Evolutionary conservation across 1,284 basidiomycete genomes (phyloP).

Genomic region (Puccinia triticina): DNA sequence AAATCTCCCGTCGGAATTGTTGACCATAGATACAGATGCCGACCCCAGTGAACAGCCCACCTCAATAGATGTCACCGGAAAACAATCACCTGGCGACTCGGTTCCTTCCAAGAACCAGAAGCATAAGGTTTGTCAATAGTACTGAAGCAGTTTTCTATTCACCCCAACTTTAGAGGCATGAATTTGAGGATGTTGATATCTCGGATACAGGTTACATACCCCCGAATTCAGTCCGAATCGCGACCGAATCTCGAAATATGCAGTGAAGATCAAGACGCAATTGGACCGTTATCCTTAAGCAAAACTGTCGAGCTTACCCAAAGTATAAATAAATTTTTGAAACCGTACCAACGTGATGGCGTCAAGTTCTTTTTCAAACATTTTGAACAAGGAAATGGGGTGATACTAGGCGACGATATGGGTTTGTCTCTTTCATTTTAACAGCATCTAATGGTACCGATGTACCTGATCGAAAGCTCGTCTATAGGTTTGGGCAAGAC

Average conservation of each 20-base stretch:
- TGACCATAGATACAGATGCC: background rate
- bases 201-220: conserved; percentile 23
- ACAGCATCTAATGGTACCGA: background rate
- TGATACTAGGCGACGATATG: conserved; percentile 47
- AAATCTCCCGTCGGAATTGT: background rate
- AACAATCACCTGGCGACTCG: background rate
- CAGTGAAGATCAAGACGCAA: conserved; percentile 37
- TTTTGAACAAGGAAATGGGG: conserved; percentile 28
- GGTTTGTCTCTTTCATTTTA: conserved; percentile 12
- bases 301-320: conserved; percentile 17
- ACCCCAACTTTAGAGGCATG: background rate
- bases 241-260: conserved; percentile 39
- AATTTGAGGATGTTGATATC: background rate
- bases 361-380: conserved; percentile 48
- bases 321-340: conserved; percentile 43
- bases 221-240: conserved; percentile 31
- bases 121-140: background rate
- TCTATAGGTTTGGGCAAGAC: conserved; percentile 44
- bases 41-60: background rate
- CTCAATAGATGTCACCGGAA: background rate
- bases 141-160: background rate
- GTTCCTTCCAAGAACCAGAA: background rate
- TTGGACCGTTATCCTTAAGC: conserved; percentile 7
- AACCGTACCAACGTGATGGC: conserved; percentile 49
- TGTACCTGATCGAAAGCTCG: background rate